These are phyloP conservation scores for Citrus sp. DNA, from an alignment of 345 rosid species.

Conservation along the genomic window DNA sequence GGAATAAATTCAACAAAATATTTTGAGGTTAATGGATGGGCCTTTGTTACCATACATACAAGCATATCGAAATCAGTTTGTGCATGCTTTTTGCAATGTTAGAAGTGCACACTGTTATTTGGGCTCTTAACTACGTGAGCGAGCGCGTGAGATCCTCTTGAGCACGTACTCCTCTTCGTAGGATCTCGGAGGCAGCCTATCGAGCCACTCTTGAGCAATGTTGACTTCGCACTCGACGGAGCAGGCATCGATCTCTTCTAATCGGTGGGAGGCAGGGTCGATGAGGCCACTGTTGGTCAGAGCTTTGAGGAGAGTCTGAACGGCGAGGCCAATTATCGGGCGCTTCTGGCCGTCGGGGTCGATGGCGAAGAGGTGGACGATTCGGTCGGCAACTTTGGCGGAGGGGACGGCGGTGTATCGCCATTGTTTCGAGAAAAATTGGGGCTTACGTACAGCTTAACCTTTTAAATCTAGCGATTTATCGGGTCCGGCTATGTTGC, in stretches of 20 bases:
- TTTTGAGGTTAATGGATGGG: no score
- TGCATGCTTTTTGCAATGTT: no score
- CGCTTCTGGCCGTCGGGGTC: constrained; percentile 73
- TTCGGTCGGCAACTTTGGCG: constrained; percentile 79
- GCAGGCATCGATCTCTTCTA: constrained; percentile 97
- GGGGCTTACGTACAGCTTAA: neutral
- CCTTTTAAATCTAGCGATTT: no score
- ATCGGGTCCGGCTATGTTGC: no score
- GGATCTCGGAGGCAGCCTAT: constrained; percentile 74
- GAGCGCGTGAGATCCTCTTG: constrained; percentile 68
- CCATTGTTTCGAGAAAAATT: constrained; percentile 25
- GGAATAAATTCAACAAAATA: neutral
- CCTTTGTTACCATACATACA: no score
- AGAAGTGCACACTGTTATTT: no score
- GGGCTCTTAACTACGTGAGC: no score
- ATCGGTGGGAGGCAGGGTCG: constrained; percentile 89
- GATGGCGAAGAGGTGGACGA: constrained; percentile 86
- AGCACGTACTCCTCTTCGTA: constrained; percentile 93
- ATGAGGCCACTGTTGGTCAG: constrained; percentile 68
- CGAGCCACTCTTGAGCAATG: constrained; percentile 96
- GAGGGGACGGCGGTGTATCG: constrained; percentile 37
- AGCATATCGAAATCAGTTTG: no score
- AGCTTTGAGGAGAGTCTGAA: constrained; percentile 83
- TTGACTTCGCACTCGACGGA: constrained; percentile 96
- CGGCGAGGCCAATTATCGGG: constrained; percentile 73